phyloP scores from a whole-genome alignment of 2,329 filamentous ascomycete genomes.

The Calonectria pseudoturangicola region DNA sequence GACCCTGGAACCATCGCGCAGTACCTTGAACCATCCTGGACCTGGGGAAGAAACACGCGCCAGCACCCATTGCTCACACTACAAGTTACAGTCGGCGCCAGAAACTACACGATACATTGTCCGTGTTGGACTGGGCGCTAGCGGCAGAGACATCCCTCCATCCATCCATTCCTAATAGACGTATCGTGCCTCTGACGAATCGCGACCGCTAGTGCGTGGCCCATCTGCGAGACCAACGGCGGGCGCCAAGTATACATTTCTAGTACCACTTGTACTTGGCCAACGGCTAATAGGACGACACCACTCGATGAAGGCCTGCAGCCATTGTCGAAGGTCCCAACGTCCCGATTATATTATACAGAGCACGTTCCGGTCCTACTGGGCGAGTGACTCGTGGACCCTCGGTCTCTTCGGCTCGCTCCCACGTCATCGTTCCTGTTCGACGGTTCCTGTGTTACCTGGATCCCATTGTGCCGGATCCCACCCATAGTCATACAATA shows the following conservation, averaged over 20 bases:
- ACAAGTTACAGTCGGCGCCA: background rate
- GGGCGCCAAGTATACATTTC: conserved; percentile 6
- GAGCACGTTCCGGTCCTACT: conserved; percentile 6
- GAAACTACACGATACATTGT: background rate
- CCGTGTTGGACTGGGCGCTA: background rate
- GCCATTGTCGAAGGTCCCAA: conserved; percentile 12
- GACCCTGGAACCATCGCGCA: conserved; percentile 45
- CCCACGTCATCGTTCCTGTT: conserved; percentile 10
- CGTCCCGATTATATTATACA: conserved; percentile 29
- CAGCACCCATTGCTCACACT: conserved; percentile 15
- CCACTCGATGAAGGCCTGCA: conserved; percentile 2
- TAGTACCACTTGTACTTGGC: conserved; percentile 9
- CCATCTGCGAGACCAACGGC: conserved; percentile 6
- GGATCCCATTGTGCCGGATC: background rate
- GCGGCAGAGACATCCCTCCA: conserved; percentile 22
- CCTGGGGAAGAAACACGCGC: conserved; percentile 37
- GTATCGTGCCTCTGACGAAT: conserved; percentile 13
- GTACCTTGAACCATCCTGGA: conserved; percentile 37
- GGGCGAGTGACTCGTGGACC: conserved; percentile 17
- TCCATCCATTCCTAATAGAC: conserved; percentile 20
- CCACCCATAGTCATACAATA: conserved; percentile 17
- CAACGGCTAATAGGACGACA: conserved; percentile 26
- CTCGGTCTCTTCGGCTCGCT: conserved; percentile 6
- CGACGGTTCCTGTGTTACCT: conserved; percentile 14
- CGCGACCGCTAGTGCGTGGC: conserved; percentile 6